These are phyloP conservation scores for Taiozyma onychis DNA, from an alignment of 1,139 yeast genomes.

Conservation along the genomic window DNA sequence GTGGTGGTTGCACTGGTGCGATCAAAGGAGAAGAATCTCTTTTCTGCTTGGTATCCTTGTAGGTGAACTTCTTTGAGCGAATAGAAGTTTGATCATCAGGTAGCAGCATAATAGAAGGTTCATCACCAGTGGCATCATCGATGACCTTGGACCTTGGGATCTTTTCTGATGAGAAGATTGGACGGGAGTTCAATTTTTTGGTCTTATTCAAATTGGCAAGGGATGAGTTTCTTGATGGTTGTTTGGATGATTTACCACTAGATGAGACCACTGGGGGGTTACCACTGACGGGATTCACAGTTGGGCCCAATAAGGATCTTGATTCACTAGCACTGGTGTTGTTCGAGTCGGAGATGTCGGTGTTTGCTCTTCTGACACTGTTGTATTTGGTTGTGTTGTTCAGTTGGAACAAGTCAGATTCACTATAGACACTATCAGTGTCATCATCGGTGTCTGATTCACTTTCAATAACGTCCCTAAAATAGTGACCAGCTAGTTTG, in stretches of 20 bases:
- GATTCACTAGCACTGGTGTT: neutral
- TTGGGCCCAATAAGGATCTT: neutral
- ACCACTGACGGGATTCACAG: neutral
- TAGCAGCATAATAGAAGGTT: constrained; percentile 51
- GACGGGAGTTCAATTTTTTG: constrained; percentile 39
- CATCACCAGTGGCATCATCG: constrained; percentile 62
- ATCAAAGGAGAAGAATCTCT: neutral
- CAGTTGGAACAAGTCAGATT: constrained; percentile 10
- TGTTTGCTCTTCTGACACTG: constrained; percentile 5
- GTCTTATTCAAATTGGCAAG: constrained; percentile 12
- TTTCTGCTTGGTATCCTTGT: neutral
- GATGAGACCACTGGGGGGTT: neutral
- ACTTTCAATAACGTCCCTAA: constrained; percentile 26
- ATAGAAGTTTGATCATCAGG: constrained; percentile 25
- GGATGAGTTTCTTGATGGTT: constrained; percentile 3
- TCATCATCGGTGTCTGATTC: constrained; percentile 21
- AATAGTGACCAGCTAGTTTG: constrained; percentile 33
- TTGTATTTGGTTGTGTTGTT: constrained; percentile 11
- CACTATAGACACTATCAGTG: constrained; percentile 12
- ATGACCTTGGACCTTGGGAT: constrained; percentile 68
- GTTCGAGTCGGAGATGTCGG: constrained; percentile 2
- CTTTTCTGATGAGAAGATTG: constrained; percentile 74
- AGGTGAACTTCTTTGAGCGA: constrained; percentile 3
- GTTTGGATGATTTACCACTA: neutral
- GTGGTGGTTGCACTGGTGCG: neutral